These are phyloP conservation scores for Candida manassasensis DNA, from an alignment of 805 yeast genomes.

Conservation along the genomic window DNA sequence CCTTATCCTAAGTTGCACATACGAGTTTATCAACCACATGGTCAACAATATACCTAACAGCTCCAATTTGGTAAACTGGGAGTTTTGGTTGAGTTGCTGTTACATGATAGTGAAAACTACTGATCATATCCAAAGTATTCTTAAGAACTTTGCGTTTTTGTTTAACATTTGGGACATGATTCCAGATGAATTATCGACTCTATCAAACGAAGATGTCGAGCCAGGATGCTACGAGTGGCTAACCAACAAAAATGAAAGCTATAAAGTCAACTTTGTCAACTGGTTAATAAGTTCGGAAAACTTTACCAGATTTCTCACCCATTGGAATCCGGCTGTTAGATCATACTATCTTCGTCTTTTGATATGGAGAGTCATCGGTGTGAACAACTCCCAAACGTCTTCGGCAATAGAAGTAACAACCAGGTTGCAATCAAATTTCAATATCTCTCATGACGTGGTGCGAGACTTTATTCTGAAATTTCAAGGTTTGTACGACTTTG, in stretches of 20 bases:
- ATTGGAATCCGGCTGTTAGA: constrained; percentile 77
- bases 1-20: constrained; percentile 34
- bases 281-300: constrained; percentile 49
- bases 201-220: constrained; percentile 5
- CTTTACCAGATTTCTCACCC: constrained; percentile 61
- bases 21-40: constrained; percentile 36
- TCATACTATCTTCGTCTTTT: constrained; percentile 62
- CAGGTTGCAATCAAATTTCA: constrained; percentile 27
- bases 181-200: constrained; percentile 34
- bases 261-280: constrained; percentile 44
- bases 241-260: constrained; percentile 30
- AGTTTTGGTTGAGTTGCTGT: constrained; percentile 65
- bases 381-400: constrained; percentile 35
- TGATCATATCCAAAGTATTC: constrained; percentile 56
- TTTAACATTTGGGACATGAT: constrained; percentile 73
- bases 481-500: constrained; percentile 14
- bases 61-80: constrained; percentile 51
- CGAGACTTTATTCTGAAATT: constrained; percentile 23
- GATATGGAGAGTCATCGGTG: constrained; percentile 58
- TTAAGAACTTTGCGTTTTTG: constrained; percentile 59
- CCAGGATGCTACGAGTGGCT: constrained; percentile 33
- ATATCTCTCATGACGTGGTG: constrained; percentile 20
- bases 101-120: constrained; percentile 54
- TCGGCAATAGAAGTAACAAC: constrained; percentile 25
- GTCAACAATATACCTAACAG: constrained; percentile 12